phyloP scores from a whole-genome alignment of 2,329 filamentous ascomycete species.

The Chlorencoelia australis region DNA sequence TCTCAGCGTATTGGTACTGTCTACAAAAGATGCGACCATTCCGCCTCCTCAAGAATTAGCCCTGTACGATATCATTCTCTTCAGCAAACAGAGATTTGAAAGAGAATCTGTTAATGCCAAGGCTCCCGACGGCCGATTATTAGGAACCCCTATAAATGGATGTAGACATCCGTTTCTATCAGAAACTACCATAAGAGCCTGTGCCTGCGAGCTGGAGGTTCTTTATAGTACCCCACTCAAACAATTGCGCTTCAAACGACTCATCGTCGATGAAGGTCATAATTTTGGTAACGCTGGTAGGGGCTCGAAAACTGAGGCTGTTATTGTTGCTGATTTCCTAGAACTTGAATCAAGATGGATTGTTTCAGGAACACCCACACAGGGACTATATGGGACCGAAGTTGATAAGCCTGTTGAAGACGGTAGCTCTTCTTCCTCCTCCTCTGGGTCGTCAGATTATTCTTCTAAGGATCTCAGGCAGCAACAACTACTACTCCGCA shows the following conservation, averaged over 20 bases:
- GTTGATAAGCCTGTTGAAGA: conserved; percentile 8
- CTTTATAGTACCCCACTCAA: conserved; percentile 53
- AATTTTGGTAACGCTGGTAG: conserved; percentile 58
- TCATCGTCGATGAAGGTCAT: conserved; percentile 90
- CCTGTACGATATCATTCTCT: conserved; percentile 65
- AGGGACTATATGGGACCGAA: conserved; percentile 69
- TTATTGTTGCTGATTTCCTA: conserved; percentile 42
- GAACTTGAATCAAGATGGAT: conserved; percentile 71
- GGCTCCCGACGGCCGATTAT: conserved; percentile 7
- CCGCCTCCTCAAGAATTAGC: conserved; percentile 50
- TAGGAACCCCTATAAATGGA: no score
- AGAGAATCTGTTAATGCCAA: no score
- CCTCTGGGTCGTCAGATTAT: not conserved
- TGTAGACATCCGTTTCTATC: conserved; percentile 30
- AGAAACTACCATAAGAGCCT: conserved; percentile 30
- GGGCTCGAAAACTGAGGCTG: conserved; percentile 44
- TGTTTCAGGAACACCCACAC: conserved; percentile 81
- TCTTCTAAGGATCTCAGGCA: no score
- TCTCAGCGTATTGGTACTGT: conserved; percentile 55
- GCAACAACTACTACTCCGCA: conserved; percentile 6
- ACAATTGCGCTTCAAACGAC: conserved; percentile 70
- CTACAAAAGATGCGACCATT: conserved; percentile 39
- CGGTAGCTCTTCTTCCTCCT: no score
- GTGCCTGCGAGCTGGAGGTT: conserved; percentile 35
- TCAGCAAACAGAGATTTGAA: conserved; percentile 67